Conservation (phyloP, 2,329 filamentous ascomycete species). For the Ambrosiella xylebori region DNA sequence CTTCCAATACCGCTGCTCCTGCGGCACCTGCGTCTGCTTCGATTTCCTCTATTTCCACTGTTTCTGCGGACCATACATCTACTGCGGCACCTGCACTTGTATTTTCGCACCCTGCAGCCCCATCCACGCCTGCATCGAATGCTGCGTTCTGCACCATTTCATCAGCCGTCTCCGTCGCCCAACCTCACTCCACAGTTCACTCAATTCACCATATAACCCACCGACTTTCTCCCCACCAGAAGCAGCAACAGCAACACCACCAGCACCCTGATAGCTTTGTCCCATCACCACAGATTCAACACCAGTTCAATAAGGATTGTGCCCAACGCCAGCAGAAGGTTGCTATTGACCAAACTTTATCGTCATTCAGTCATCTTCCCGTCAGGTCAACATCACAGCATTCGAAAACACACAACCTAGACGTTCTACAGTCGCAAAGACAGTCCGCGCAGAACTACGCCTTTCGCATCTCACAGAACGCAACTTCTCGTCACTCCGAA, state of each 20-base stretch:
- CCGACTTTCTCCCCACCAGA: background rate
- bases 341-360: background rate
- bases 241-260: background rate
- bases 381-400: slow-evolving; percentile 5
- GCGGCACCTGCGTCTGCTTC: background rate
- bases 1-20: background rate
- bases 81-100: no score
- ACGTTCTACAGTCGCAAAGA: slow-evolving; percentile 11
- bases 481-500: background rate
- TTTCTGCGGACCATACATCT: background rate
- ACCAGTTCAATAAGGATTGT: background rate
- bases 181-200: no score
- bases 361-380: background rate
- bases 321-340: background rate
- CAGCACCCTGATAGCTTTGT: background rate
- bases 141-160: no score
- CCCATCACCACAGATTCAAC: background rate
- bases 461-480: background rate
- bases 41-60: background rate
- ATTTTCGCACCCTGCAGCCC: no score
- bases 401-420: slow-evolving; percentile 3
- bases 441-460: slow-evolving; percentile 8
- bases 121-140: no score
- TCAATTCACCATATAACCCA: background rate
- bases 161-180: no score